These are phyloP conservation scores for Crucibulum laeve DNA, from an alignment of 768 basidiomycete genomes.

Conservation along the genomic window DNA sequence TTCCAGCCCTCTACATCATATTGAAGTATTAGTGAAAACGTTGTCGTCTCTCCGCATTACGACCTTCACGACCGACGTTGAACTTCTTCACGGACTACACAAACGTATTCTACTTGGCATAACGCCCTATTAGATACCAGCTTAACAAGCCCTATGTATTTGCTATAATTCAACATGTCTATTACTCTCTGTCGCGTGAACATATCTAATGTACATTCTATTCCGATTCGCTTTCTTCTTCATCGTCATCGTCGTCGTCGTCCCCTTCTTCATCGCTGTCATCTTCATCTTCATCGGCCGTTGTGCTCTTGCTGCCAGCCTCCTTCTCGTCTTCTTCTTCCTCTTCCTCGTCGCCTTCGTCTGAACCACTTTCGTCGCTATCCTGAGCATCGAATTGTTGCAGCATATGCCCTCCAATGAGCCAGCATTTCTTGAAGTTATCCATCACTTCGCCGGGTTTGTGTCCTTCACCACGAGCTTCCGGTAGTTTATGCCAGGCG, in stretches of 20 bases:
- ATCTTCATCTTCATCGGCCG: conserved; percentile 6
- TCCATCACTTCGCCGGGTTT: conserved; percentile 38
- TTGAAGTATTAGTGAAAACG: conserved; percentile 55
- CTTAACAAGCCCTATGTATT: not conserved
- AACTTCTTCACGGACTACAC: not conserved
- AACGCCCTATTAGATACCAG: not conserved
- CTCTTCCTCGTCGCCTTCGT: conserved; percentile 17
- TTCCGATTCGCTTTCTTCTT: conserved; percentile 7
- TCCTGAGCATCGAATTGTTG: conserved; percentile 80
- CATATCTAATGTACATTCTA: not conserved
- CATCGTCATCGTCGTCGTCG: conserved; percentile 3
- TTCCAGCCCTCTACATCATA: conserved; percentile 73
- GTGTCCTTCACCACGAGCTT: conserved; percentile 47
- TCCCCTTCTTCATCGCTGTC: conserved; percentile 8
- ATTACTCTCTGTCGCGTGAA: not conserved
- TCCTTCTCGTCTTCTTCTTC: conserved; percentile 14
- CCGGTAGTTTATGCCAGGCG: conserved; percentile 69
- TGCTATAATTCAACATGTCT: not conserved
- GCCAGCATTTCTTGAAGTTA: conserved; percentile 66
- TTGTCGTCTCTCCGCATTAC: not conserved
- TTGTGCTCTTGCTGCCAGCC: conserved; percentile 15
- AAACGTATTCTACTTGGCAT: not conserved
- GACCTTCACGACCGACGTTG: not conserved
- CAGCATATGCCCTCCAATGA: conserved; percentile 69
- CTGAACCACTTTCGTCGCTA: conserved; percentile 43